phyloP scores from a whole-genome alignment of 305 asterid genomes.

The Fraxinus floribunda region DNA sequence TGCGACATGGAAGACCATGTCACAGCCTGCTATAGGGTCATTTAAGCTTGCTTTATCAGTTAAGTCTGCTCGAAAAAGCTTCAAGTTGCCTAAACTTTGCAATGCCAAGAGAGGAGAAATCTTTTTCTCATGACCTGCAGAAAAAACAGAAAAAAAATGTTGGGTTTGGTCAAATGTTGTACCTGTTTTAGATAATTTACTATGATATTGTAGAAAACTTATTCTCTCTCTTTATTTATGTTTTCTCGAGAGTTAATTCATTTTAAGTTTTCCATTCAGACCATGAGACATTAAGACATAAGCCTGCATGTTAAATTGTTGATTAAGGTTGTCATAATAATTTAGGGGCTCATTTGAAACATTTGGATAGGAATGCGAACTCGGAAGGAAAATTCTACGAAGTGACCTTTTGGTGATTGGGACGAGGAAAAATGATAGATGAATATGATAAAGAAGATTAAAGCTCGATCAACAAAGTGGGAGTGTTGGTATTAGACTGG shows the following conservation, averaged over 20 bases:
- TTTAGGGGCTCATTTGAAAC: neutral
- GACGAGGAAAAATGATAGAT: too few relatives aligned
- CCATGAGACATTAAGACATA: neutral
- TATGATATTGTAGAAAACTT: too few relatives aligned
- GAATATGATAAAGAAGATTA: neutral
- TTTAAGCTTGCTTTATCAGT: neutral
- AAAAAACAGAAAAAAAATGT: neutral
- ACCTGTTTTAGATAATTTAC: neutral
- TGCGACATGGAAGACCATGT: neutral
- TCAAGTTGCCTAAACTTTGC: neutral
- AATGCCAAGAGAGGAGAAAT: neutral
- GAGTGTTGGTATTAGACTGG: too few relatives aligned
- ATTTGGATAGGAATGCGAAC: neutral
- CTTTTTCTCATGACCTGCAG: neutral
- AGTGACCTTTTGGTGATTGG: too few relatives aligned
- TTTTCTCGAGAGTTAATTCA: neutral
- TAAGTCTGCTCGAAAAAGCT: neutral
- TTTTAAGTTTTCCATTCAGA: neutral
- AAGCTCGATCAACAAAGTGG: neutral
- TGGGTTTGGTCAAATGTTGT: neutral
- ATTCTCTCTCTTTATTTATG: neutral
- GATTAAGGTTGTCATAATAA: neutral
- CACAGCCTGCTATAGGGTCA: neutral
- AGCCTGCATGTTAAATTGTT: neutral
- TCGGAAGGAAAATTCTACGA: neutral